Evolutionary conservation across 768 basidiomycete species (phyloP), one percentile per base, ranked within the genome.

Genomic region (Phaeotremella fagi): DNA sequence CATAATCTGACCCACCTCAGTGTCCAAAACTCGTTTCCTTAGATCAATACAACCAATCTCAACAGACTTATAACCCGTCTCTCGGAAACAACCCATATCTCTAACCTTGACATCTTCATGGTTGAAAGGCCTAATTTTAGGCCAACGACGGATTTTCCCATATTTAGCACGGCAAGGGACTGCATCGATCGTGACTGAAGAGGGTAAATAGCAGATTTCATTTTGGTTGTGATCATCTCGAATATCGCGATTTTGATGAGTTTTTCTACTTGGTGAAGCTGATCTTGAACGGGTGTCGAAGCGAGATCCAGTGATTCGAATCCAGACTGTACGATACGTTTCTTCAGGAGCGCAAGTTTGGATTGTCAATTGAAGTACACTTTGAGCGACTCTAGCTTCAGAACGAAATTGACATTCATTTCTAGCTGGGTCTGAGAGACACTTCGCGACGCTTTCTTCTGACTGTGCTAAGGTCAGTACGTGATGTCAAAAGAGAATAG

Each of bases 1-100:
- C n/a, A n/a, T n/a, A n/a, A n/a, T n/a, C 7, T 16, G 3, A 48
- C 60, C 59, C 45, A 60, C 64, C 3, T 66, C 57, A 23, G 45
- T 52, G 22, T 66, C 64, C 7, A 55, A 7, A 7, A 66, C 51
- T 22, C 60, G 45, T 36, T 50, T 31, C 14, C 54, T 49, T 15
- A 65, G 22, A 29, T 65, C 59, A 12, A 65, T 25, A 16, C 51
- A 35, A 16, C 23, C 43, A 22, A 64, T 53, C 22, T 41, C n/a
- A 12, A 28, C 16, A 11, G 55, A 24, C 15, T 33, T 28, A 18
- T 29, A 38, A 4, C 59, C 59, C 3, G 63, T 60, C 4, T 54
- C 48, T 20, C 24, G 27, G 23, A 4, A 29, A 6, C 45, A 23
- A 7, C 24, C 18, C 38, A 12, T 11, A 22, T 41, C 22, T 11